These are phyloP conservation scores for Loxodes magnus DNA, from an alignment of 73 alveolate species.

Conservation along the genomic window DNA sequence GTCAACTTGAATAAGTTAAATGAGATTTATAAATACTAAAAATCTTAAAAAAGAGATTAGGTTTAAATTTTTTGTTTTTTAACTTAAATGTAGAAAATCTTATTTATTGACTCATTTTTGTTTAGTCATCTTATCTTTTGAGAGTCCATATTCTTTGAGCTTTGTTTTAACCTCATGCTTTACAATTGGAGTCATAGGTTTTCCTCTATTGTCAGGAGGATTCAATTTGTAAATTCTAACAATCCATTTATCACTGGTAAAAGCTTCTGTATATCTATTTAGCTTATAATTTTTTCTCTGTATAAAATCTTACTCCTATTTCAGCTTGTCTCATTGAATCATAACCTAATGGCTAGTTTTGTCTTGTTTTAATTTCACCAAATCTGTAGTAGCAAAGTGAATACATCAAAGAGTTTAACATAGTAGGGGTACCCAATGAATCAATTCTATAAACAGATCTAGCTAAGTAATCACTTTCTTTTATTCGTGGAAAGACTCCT, in stretches of 20 bases:
- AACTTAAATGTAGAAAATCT: too few species aligned
- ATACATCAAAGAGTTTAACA: conserved; percentile 78
- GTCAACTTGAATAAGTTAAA: too few species aligned
- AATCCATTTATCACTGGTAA: conserved; percentile 75
- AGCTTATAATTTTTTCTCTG: conserved; percentile 59
- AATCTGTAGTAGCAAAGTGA: conserved; percentile 67
- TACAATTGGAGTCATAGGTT: too few species aligned
- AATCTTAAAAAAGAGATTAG: too few species aligned
- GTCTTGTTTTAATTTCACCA: conserved; percentile 21
- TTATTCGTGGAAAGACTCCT: conserved; percentile 19
- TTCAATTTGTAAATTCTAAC: conserved; percentile 59
- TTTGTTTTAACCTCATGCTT: too few species aligned
- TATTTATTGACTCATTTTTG: too few species aligned
- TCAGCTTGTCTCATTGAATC: conserved; percentile 42
- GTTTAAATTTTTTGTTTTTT: too few species aligned
- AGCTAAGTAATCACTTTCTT: conserved; percentile 8
- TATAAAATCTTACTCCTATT: too few species aligned
- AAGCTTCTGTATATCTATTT: conserved; percentile 73
- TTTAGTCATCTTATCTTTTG: too few species aligned
- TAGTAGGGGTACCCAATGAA: conserved; percentile 39
- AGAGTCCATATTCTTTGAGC: too few species aligned
- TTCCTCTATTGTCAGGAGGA: conserved; percentile 7
- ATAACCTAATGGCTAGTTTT: neutral
- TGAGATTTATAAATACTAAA: too few species aligned
- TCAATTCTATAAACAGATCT: conserved; percentile 5